A percentile compares a stretch with the other conserved stretches of the same genome.
These are phyloP conservation scores for Ilex paraguariensis DNA, from an alignment of 305 asterid genomes.

Conservation along the genomic window DNA sequence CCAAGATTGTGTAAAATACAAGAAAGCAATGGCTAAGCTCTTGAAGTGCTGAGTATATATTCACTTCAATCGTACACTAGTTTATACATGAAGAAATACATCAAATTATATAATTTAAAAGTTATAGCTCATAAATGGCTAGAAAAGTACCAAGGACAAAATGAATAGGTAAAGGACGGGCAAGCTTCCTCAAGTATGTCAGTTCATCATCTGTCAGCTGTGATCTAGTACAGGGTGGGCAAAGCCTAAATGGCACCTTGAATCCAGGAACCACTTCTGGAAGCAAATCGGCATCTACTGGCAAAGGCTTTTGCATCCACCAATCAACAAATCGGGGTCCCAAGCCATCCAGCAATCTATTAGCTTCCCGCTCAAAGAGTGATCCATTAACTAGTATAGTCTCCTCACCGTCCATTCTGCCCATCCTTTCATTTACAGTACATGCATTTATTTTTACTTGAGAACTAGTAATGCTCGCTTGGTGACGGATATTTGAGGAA, in stretches of 20 bases:
- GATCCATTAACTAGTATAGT: slow-evolving; percentile 31
- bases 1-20: no score
- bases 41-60: no score
- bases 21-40: no score
- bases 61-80: neutral
- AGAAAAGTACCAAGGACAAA: slow-evolving; percentile 78
- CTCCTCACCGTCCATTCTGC: slow-evolving; percentile 35
- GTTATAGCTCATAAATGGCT: slow-evolving; percentile 10
- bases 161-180: slow-evolving; percentile 85
- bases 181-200: slow-evolving; percentile 75
- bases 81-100: no score
- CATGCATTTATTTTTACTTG: slow-evolving; percentile 25
- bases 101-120: slow-evolving; percentile 1
- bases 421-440: slow-evolving; percentile 22
- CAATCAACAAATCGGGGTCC: slow-evolving; percentile 97
- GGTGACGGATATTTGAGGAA: slow-evolving; percentile 18
- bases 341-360: slow-evolving; percentile 79
- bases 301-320: slow-evolving; percentile 95
- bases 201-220: slow-evolving; percentile 77
- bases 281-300: slow-evolving; percentile 92
- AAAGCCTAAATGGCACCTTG: slow-evolving; percentile 65
- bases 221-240: slow-evolving; percentile 61
- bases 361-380: slow-evolving; percentile 80
- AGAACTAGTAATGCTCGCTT: slow-evolving; percentile 13
- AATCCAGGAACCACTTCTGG: slow-evolving; percentile 77